Conservation (phyloP, 805 yeast genomes). For the Tetrapisispora phaffii region DNA sequence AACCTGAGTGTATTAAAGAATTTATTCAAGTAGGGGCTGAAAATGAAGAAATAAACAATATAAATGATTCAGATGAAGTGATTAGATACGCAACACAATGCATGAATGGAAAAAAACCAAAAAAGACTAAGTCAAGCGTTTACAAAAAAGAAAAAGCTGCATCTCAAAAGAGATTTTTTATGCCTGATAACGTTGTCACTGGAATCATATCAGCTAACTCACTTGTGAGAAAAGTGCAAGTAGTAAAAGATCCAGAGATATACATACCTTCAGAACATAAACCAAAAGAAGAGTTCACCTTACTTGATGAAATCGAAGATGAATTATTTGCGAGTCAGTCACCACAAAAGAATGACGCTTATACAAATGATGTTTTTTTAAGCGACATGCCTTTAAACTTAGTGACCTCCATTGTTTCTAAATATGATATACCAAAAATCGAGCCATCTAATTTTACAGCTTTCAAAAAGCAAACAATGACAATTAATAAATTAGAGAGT, state of each 20-base stretch:
- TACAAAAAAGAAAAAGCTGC: conserved; percentile 9
- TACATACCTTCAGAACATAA: background rate
- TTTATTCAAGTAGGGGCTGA: conserved; percentile 63
- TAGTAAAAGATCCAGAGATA: background rate
- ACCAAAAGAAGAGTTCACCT: conserved; percentile 5
- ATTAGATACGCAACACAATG: conserved; percentile 57
- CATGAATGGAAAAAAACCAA: conserved; percentile 37
- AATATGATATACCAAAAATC: background rate
- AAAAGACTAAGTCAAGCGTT: conserved; percentile 8
- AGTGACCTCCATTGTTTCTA: background rate
- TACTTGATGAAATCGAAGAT: conserved; percentile 10
- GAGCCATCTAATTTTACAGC: background rate
- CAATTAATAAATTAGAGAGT: too few relatives aligned
- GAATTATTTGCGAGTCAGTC: conserved; percentile 6
- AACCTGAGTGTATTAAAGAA: conserved; percentile 49
- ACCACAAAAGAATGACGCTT: conserved; percentile 1
- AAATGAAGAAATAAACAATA: conserved; percentile 42
- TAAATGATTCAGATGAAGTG: conserved; percentile 58
- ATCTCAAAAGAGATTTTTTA: conserved; percentile 37
- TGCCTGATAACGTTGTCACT: conserved; percentile 64
- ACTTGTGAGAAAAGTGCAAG: conserved; percentile 31
- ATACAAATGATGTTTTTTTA: background rate
- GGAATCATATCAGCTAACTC: conserved; percentile 50
- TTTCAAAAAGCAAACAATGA: too few relatives aligned
- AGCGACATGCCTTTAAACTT: too few relatives aligned